Evolutionary conservation across 2,329 filamentous ascomycete species (phyloP).

Genomic region (Phoma sp.): DNA sequence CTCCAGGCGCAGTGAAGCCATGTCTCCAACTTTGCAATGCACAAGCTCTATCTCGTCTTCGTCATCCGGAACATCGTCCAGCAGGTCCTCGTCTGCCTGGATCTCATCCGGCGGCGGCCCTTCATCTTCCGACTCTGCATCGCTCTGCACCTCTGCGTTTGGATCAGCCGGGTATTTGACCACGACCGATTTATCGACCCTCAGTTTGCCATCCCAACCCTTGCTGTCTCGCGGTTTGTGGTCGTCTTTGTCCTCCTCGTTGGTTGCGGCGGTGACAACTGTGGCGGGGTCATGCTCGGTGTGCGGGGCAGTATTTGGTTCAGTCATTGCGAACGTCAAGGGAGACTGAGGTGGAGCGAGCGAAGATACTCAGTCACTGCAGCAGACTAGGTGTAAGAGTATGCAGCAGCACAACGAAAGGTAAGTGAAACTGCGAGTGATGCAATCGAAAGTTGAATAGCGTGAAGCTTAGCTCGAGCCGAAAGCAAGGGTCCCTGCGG

Average conservation of each 20-base stretch:
- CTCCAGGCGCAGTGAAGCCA: constrained; percentile 78
- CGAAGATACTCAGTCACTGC: background rate
- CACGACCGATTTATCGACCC: constrained; percentile 67
- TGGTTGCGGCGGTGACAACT: constrained; percentile 20
- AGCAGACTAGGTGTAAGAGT: background rate
- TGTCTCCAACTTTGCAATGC: constrained; percentile 83
- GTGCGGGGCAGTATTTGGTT: constrained; percentile 37
- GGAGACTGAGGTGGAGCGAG: background rate
- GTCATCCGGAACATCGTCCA: constrained; percentile 64
- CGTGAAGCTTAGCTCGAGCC: constrained; percentile 24
- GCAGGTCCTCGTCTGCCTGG: constrained; percentile 57
- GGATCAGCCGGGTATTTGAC: constrained; percentile 47
- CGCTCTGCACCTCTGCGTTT: constrained; percentile 71
- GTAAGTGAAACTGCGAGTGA: constrained; percentile 3
- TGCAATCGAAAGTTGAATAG: constrained; percentile 23
- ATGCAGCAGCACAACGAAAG: background rate
- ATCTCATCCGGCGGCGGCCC: constrained; percentile 45
- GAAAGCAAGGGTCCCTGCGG: constrained; percentile 22
- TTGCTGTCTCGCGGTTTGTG: constrained; percentile 49
- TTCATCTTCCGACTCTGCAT: constrained; percentile 78
- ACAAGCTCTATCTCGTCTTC: constrained; percentile 76
- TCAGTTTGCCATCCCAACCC: constrained; percentile 85
- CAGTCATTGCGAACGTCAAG: constrained; percentile 26
- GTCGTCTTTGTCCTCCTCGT: constrained; percentile 33
- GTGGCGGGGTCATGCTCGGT: constrained; percentile 35